Evolutionary conservation across 2,329 filamentous ascomycete genomes (phyloP), one percentile per base, ranked within the genome.

Genomic region (Hortaea werneckii): DNA sequence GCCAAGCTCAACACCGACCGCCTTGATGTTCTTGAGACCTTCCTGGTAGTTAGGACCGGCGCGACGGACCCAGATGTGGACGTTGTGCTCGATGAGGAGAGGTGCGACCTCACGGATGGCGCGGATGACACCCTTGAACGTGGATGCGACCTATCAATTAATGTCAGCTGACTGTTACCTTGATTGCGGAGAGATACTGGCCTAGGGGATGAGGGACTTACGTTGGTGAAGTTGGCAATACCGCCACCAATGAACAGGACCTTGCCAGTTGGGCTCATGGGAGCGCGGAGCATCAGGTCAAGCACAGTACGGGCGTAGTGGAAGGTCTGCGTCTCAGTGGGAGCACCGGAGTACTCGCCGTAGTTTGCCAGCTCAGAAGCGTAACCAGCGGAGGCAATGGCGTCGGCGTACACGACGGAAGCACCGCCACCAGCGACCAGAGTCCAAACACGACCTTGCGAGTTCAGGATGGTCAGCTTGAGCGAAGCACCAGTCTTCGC

Each of bases 171-270:
- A 35, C 32, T n/a, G 32, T n/a, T 20, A 4, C 20, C 20, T 20
- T 20, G 20, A 20, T 20, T 20, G 20, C 20, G 20, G 20, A 20
- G 20, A 20, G 28, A 11, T 12, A 28, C 9, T 39, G 46, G 7
- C 4, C 8, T 8, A 12, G 26, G 5, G n/a, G 10, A 13, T 8
- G 10, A 29, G n/a, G 12, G 30, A 62, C 66, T 62, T 62, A 73
- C 92, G 74, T 96, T 98, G 78, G 92, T 98, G 77, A 98, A 98
- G 84, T 98, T 98, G 78, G 92, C 92, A 79, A 98, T 98, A 79
- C 92, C 92, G 75, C 92, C 92, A 70, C 92, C 92, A 58, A 98
- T 96, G 80, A 98, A 98, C 56, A 98, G 83, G 44, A 98, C 87
- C 80, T 96, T 98, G 76, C 92, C 92, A 64, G 95, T 83, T 51